Conservation (phyloP, 306 rosid genomes). For the Vigna trinervia region DNA sequence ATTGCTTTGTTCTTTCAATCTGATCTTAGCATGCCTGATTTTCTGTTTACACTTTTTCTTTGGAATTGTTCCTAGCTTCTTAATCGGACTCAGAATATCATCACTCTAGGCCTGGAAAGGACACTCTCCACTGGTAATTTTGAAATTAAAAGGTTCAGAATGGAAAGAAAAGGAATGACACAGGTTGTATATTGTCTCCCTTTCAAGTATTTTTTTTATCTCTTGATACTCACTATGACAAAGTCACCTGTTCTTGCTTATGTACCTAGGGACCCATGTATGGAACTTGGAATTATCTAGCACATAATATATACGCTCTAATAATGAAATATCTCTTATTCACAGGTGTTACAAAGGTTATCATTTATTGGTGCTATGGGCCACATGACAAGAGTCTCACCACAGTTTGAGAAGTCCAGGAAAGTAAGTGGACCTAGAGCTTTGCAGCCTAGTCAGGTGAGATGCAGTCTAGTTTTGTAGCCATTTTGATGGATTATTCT, state of each 20-base stretch:
- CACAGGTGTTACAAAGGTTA: conserved; percentile 79
- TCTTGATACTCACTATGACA: neutral
- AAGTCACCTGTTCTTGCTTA: neutral
- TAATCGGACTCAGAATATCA: conserved; percentile 37
- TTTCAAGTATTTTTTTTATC: neutral
- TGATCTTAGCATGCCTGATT: conserved; percentile 15
- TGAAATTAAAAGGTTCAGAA: conserved; percentile 78
- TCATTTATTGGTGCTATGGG: conserved; percentile 53
- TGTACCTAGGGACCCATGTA: neutral
- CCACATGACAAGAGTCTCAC: conserved; percentile 83
- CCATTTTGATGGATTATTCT: neutral
- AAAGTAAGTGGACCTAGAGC: conserved; percentile 25
- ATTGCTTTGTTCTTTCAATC: conserved; percentile 12
- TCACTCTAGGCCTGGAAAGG: conserved; percentile 75
- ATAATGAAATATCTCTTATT: conserved; percentile 4
- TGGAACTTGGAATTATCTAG: neutral
- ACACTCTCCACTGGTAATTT: conserved; percentile 92
- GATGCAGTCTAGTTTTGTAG: neutral
- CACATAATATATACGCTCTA: neutral
- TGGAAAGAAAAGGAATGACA: conserved; percentile 91
- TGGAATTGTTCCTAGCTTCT: conserved; percentile 46
- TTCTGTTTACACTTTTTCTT: conserved; percentile 17
- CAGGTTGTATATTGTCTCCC: conserved; percentile 61
- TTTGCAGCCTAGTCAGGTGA: conserved; percentile 26
- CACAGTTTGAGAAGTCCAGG: conserved; percentile 92